Conservation (phyloP, 1,284 basidiomycete genomes). For the Naganishia sp. region DNA sequence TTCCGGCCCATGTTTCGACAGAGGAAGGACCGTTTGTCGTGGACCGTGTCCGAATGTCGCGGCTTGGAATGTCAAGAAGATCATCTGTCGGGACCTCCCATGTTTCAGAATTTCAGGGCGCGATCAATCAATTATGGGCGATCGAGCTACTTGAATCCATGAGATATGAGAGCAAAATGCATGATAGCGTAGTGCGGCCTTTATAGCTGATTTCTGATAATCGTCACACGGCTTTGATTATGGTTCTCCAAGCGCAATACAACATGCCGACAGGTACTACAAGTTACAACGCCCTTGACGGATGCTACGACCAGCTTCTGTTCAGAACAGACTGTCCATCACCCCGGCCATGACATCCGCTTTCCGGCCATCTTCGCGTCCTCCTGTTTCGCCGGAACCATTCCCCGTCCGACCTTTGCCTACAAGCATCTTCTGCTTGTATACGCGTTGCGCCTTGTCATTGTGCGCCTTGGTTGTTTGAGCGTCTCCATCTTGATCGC, state of each 20-base stretch:
- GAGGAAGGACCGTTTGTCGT: no score
- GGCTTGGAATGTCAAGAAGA: neutral
- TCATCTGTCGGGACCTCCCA: neutral
- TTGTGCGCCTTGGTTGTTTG: neutral
- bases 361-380: conserved; percentile 41
- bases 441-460: conserved; percentile 25
- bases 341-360: conserved; percentile 24
- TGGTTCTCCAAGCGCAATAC: neutral
- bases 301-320: neutral
- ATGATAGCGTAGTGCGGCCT: no score
- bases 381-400: conserved; percentile 30
- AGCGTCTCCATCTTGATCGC: conserved; percentile 13
- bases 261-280: neutral
- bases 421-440: conserved; percentile 26
- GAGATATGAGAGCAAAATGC: no score
- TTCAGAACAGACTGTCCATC: conserved; percentile 28
- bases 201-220: no score
- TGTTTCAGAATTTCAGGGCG: conserved; percentile 3
- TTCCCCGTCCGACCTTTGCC: conserved; percentile 5
- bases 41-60: neutral
- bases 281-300: no score
- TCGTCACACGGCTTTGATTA: neutral
- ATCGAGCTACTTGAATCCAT: no score
- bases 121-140: no score
- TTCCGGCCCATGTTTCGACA: conserved; percentile 7